Conservation (phyloP, 805 yeast genomes). For the Metschnikowia hibisci region DNA sequence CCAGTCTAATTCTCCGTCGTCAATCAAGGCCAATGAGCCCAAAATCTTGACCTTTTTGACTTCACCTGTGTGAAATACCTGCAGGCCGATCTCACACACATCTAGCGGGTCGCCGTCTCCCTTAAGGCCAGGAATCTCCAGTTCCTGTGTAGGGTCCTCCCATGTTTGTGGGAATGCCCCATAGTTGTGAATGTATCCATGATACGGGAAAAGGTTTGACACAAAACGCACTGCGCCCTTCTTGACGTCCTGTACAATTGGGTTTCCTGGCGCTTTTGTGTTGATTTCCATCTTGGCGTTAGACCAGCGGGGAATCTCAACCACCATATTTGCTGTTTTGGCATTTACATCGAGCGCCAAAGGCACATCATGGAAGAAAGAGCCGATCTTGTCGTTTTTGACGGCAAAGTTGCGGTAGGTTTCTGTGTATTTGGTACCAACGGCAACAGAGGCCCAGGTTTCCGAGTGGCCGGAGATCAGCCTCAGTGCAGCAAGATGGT, state of each 20-base stretch:
- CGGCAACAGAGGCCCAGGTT: constrained; percentile 3
- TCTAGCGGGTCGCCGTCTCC: constrained; percentile 98
- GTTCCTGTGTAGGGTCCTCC: constrained; percentile 66
- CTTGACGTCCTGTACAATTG: constrained; percentile 95
- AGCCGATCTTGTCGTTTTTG: constrained; percentile 42
- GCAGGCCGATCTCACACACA: constrained; percentile 84
- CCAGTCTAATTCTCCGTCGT: constrained; percentile 90
- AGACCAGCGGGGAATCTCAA: constrained; percentile 98
- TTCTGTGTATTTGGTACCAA: constrained; percentile 35
- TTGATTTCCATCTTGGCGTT: constrained; percentile 95
- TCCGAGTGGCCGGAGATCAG: background rate
- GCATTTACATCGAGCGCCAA: constrained; percentile 40
- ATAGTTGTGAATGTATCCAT: constrained; percentile 97
- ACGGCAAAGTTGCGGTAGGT: constrained; percentile 43
- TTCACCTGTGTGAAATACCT: constrained; percentile 62
- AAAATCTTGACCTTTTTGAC: constrained; percentile 86
- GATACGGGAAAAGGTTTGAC: constrained; percentile 97
- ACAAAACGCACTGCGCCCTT: constrained; percentile 95
- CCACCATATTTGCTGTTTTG: constrained; percentile 63
- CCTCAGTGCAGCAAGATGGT: constrained; percentile 8
- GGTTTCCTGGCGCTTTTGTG: constrained; percentile 80
- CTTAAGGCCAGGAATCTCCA: constrained; percentile 40
- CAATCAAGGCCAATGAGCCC: constrained; percentile 92
- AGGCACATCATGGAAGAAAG: constrained; percentile 74
- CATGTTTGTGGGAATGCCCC: constrained; percentile 98